These are phyloP conservation scores for Thraustotheca clavata DNA, from an alignment of 352 stramenopile genomes.

Conservation along the genomic window DNA sequence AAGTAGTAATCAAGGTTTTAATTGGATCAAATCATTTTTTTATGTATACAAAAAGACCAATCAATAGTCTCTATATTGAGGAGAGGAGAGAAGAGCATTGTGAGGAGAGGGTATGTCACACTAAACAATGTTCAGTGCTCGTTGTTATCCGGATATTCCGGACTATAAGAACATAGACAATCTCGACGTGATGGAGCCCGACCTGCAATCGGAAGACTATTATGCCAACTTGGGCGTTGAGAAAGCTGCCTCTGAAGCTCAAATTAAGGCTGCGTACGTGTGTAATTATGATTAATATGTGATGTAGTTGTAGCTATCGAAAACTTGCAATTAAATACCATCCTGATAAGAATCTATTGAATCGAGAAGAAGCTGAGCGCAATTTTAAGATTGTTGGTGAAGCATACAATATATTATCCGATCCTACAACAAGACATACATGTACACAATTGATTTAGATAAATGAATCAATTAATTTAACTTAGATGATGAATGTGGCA, in stretches of 20 bases:
- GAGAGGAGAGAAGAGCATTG: too few relatives aligned
- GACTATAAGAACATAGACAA: background rate
- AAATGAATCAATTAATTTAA: background rate
- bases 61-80: too few relatives aligned
- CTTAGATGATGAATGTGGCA: slow-evolving; percentile 88
- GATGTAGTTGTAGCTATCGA: slow-evolving; percentile 50
- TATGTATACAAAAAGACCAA: too few relatives aligned
- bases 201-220: slow-evolving; percentile 72
- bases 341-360: slow-evolving; percentile 86
- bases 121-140: too few relatives aligned
- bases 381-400: slow-evolving; percentile 93
- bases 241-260: slow-evolving; percentile 50
- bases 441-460: slow-evolving; percentile 43
- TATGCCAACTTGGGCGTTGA: slow-evolving; percentile 79
- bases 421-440: slow-evolving; percentile 83
- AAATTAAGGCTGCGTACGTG: slow-evolving; percentile 81
- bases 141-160: background rate
- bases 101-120: too few relatives aligned
- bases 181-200: slow-evolving; percentile 22
- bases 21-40: too few relatives aligned
- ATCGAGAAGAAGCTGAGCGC: slow-evolving; percentile 75
- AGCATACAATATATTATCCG: slow-evolving; percentile 91
- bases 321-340: slow-evolving; percentile 92
- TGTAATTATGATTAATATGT: background rate
- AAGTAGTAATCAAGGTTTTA: too few relatives aligned